phyloP scores from a whole-genome alignment of 2,329 filamentous ascomycete genomes.

The Talaromyces amestolkiae region DNA sequence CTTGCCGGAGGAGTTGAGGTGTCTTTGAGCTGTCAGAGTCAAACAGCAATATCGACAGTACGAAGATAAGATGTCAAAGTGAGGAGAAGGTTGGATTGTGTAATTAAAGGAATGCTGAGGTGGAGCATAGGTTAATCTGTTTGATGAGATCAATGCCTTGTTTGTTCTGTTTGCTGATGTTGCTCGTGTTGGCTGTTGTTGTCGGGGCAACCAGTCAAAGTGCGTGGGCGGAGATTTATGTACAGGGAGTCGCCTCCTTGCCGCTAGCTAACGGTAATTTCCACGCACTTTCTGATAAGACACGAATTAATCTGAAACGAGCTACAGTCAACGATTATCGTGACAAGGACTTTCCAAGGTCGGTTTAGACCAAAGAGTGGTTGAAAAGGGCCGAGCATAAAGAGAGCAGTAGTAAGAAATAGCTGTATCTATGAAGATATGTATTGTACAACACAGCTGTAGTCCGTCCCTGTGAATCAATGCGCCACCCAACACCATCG shows the following conservation, averaged over 20 bases:
- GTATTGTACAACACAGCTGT: neutral
- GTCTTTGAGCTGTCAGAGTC: neutral
- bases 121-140: slow-evolving; percentile 29
- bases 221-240: slow-evolving; percentile 4
- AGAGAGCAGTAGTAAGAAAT: neutral
- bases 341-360: neutral
- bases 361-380: neutral
- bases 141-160: slow-evolving; percentile 13
- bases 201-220: slow-evolving; percentile 14
- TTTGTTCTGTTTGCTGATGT: slow-evolving; percentile 17
- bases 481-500: slow-evolving; percentile 4
- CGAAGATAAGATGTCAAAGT: slow-evolving; percentile 17
- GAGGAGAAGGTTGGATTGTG: slow-evolving; percentile 1
- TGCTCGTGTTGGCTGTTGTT: slow-evolving; percentile 9
- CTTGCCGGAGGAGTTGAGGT: neutral
- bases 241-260: too few species aligned
- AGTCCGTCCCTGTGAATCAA: neutral
- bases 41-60: slow-evolving; percentile 7
- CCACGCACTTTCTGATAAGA: neutral
- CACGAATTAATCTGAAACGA: neutral
- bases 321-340: neutral
- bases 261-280: neutral
- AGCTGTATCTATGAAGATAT: neutral
- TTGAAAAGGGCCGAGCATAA: neutral
- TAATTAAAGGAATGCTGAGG: slow-evolving; percentile 30